Base-by-base conservation (phyloP, 2,329 filamentous ascomycete species). In the Biscogniauxia mediterranea region DNA sequence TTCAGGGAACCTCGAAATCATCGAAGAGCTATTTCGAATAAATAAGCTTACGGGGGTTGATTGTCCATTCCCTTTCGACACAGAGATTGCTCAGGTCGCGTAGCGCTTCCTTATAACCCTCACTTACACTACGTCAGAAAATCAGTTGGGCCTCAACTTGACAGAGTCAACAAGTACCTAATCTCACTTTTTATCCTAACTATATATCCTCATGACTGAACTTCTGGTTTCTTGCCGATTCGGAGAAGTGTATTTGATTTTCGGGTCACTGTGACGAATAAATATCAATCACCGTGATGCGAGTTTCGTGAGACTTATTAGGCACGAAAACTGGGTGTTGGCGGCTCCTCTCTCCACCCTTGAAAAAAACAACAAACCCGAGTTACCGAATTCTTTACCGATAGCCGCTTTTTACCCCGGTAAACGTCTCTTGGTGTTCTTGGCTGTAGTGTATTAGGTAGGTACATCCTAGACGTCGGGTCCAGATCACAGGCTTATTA, bases 1-100 rank as follows among this genome's bases (percentile, higher is more conserved):
- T 77, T 78, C 68, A 72, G 68, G 42, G 65, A 68, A 50, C 64
- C 67, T 19, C 57, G 51, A 38, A 59, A 58, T 38, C 55, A 58
- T 38, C 59, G 63, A 28, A 23, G 46, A 11, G n/a, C 19, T 13
- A 46, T 51, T 7, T 9, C 20, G 19, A 19, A 23, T n/a, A 32
- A 13, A 38, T 50, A 11, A 23, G 21, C 8, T 11, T n/a, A 46
- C 3, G 54, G 51, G 51, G 13, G 54, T 42, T n/a, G 50, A 32
- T 19, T 2, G 9, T 15, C 32, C 9, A 38, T 38, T 38, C 7
- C 7, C 32, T 11, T 38, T 38, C 3, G 9, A 15, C 32, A 9
- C 13, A 38, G 32, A 13, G 32, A 46, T 7, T 56, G 54, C 28
- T 8, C 19, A 9, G 2, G n/a, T 52, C 49, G n/a, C 32, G 13